Evolutionary conservation across 768 basidiomycete genomes (phyloP), one percentile per base, ranked within the genome.

Genomic region (Tricholoma sp.): DNA sequence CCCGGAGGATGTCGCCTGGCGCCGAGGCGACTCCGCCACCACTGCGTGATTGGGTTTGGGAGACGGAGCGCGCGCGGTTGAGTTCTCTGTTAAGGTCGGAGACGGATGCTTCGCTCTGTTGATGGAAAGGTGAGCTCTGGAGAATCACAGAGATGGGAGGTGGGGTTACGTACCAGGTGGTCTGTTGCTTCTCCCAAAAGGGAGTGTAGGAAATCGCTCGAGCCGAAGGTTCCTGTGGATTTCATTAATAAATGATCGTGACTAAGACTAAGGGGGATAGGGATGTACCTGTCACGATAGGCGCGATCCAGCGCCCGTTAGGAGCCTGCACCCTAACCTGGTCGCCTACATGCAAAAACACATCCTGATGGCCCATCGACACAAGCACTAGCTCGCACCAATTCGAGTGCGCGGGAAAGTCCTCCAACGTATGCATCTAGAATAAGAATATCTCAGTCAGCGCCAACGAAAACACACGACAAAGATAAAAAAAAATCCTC

Each of bases 261-360:
- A 29, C 28, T 56, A 50, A 13, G 52, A 29, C 10, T 7, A 24
- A 51, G 2, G 11, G 41, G 36, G 3, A 31, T 2, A 33, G 17
- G 33, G 1, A 57, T 58, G 3, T 64, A 77, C 87, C 91, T 4
- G 93, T 94, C 10, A 94, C 87, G 49, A 95, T 76, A 2, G 91
- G 91, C 0, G 89, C 85, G 34, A 94, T 91, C 71, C 76, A 75
- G 61, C 81, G 80, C 0, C 93, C 90, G 55, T 85, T 81, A 0
- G 85, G 90, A 11, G 89, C 84, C 52, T 85, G 84, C 32, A 96
- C 75, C 36, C 85, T 79, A 9, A 87, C 87, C 49, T 82, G 80
- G 54, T 91, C 86, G 4, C 95, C 95, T 32, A 96, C 90, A 62
- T 98, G 94, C 29, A 83, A 69, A 72, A 97, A 98, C 3, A 96